phyloP scores from a whole-genome alignment of 306 rosid genomes.

The Vigna reflexopilosa region DNA sequence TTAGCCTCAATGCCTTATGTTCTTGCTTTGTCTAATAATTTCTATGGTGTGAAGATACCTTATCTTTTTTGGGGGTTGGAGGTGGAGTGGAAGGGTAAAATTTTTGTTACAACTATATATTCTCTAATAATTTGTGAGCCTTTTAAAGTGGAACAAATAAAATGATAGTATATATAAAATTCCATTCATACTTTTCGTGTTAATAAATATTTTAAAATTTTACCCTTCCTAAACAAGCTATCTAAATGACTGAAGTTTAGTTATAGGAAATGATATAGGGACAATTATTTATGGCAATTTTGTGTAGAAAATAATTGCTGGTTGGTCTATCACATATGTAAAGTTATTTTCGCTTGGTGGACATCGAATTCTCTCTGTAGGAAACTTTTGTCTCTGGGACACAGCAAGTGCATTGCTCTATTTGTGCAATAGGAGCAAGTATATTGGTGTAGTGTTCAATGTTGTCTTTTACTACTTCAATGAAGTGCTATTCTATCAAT shows the following conservation, averaged over 20 bases:
- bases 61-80: not conserved
- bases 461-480: not conserved
- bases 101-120: not conserved
- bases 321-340: not conserved
- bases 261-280: not conserved
- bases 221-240: too few relatives aligned
- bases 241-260: too few relatives aligned
- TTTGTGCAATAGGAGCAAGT: not conserved
- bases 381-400: not conserved
- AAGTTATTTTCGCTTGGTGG: too few relatives aligned
- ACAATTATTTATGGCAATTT: not conserved
- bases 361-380: not conserved
- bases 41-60: not conserved
- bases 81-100: not conserved
- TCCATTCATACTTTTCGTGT: not conserved
- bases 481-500: not conserved
- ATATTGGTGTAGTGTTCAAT: not conserved
- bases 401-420: not conserved
- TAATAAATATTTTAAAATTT: not conserved
- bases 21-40: not conserved
- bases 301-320: not conserved
- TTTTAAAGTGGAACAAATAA: not conserved
- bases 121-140: not conserved
- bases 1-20: not conserved
- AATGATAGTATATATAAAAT: not conserved